phyloP scores from a whole-genome alignment of 1,284 basidiomycete genomes.

The Singerocomus rubriflavus region DNA sequence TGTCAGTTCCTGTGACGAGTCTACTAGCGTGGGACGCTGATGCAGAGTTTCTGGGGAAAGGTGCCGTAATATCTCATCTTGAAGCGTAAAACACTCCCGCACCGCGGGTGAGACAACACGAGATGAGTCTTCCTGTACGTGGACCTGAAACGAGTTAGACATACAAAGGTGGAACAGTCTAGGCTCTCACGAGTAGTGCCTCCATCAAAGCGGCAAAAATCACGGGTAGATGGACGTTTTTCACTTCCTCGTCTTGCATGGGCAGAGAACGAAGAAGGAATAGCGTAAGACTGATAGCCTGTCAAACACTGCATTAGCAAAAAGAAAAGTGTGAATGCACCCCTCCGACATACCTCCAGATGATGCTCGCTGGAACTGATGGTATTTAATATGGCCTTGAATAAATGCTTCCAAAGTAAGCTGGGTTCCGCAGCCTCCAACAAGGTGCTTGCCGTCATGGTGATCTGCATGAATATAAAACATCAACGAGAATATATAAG shows the following conservation, averaged over 20 bases:
- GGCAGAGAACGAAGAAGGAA: constrained; percentile 73
- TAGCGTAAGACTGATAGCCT: constrained; percentile 63
- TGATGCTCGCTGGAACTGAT: constrained; percentile 42
- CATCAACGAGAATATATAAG: constrained; percentile 11
- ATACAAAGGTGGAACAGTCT: constrained; percentile 3
- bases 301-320: constrained; percentile 4
- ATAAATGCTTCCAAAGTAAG: constrained; percentile 80
- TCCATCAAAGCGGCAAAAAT: constrained; percentile 68
- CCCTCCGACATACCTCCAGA: constrained; percentile 43
- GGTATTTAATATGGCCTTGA: constrained; percentile 52
- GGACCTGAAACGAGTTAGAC: constrained; percentile 35
- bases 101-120: constrained; percentile 38
- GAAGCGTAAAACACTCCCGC: constrained; percentile 47
- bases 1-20: constrained; percentile 31
- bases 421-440: constrained; percentile 93
- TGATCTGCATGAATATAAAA: constrained; percentile 46
- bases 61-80: constrained; percentile 52
- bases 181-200: constrained; percentile 49
- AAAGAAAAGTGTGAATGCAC: neutral
- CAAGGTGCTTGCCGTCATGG: constrained; percentile 84
- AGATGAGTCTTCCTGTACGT: constrained; percentile 36
- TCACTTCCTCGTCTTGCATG: constrained; percentile 78
- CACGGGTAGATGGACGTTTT: constrained; percentile 76
- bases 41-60: constrained; percentile 51
- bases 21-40: constrained; percentile 46